Evolutionary conservation across 2,329 filamentous ascomycete genomes (phyloP), one percentile per base, ranked within the genome.

Genomic region (Neurospora sp.): DNA sequence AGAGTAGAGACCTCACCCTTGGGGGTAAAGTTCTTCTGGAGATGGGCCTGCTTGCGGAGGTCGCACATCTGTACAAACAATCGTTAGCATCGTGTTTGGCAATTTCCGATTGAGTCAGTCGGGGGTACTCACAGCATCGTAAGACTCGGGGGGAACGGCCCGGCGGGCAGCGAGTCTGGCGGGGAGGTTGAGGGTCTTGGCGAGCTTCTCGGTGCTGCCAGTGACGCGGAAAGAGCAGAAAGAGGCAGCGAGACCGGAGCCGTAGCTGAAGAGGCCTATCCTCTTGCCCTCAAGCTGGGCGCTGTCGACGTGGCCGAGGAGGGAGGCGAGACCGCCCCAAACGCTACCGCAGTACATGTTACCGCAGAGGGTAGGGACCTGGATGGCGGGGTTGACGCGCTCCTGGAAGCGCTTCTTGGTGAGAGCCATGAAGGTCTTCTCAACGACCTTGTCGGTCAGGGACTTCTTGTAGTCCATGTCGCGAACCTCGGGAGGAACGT

Each of bases 331-430:
- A 73, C 92, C 92, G 79, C 90, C 90, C 82, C 91, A 93, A 78
- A 95, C 88, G 76, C 91, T 92, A 74, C 81, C 86, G 78, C 86
- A 88, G 84, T 89, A 89, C 86, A 88, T 88, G 84, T 89, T 89
- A 74, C 86, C 88, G 80, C 90, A 92, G 80, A 91, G 87, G 74
- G 91, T 94, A 74, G 92, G 89, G 42, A 93, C 90, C 81, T 93
- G 87, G 79, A 92, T 90, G 76, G 85, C 84, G 68, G 91, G 90
- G 79, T 85, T 84, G 76, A 96, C 90, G 76, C 92, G 90, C 82
- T 94, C 91, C 78, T 88, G 86, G 82, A 92, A 95, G 76, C 87
- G 88, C 86, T 94, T 94, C 88, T 96, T 95, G 80, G 90, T 90
- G 76, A 95, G 85, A 70, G 79, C 85, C 90, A 96, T 92, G 81